Percentiles rank a stretch among this genome's conserved stretches.
phyloP scores from a whole-genome alignment of 2,329 filamentous ascomycete genomes.

The Trichophaea hybrida region DNA sequence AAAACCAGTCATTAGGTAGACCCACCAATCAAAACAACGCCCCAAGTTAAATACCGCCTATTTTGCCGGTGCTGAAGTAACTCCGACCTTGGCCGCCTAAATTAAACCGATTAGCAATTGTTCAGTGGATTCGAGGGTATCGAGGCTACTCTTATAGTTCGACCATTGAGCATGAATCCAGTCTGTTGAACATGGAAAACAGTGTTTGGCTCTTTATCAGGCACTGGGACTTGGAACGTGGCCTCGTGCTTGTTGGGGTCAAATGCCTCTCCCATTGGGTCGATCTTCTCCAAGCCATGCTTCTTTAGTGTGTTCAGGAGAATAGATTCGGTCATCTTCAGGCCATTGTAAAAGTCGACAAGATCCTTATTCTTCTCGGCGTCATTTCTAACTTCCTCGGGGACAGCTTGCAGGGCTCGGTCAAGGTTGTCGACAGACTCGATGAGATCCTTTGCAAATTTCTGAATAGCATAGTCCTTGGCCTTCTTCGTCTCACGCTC shows the following conservation, averaged over 20 bases:
- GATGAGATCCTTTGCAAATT: conserved; percentile 86
- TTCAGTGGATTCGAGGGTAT: not conserved
- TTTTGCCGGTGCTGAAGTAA: conserved; percentile 10
- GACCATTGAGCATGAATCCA: conserved; percentile 85
- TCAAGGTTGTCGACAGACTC: conserved; percentile 96
- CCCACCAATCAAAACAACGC: not conserved
- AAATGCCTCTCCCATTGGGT: conserved; percentile 74
- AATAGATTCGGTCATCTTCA: conserved; percentile 89
- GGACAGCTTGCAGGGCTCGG: conserved; percentile 69
- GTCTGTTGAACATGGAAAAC: conserved; percentile 91
- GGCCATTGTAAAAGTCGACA: conserved; percentile 71
- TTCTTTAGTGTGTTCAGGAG: conserved; percentile 79
- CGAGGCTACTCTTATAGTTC: conserved; percentile 52
- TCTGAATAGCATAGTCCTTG: conserved; percentile 83
- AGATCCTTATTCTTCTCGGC: conserved; percentile 40
- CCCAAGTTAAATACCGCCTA: not conserved
- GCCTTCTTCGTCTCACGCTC: conserved; percentile 77
- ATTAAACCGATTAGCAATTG: not conserved
- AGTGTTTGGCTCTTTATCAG: conserved; percentile 75
- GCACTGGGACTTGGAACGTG: conserved; percentile 79
- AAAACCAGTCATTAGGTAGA: not conserved
- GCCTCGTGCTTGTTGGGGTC: conserved; percentile 95
- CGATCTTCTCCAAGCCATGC: conserved; percentile 82
- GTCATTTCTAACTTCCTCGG: conserved; percentile 52
- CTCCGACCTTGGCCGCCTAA: conserved; percentile 19